Base-by-base conservation (phyloP, 805 yeast genomes). In the Kodamaea jinghongensis region DNA sequence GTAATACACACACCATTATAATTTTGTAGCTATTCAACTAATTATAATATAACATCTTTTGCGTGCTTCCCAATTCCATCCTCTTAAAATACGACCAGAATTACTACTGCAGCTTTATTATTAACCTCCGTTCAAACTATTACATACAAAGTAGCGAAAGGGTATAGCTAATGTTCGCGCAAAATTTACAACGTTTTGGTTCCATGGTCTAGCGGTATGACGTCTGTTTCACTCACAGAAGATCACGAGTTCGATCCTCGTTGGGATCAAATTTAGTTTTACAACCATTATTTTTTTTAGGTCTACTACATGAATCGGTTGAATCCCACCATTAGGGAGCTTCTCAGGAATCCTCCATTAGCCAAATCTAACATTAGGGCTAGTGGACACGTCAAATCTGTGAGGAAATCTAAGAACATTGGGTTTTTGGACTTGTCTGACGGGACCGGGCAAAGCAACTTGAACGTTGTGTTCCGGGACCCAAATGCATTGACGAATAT, bases 391-490 rank as follows among this genome's bases (percentile, higher is more conserved):
- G 75, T 93, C 15, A 78, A 78, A 39, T 74, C 89, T 0, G 76
- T 87, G 2, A 73, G 96, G 36, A 60, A 72, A 6, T 75, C 88
- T 55, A 89, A 89, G 55, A 83, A 81, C 39, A 71, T 86, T 3
- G 84, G 88, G 0, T 93, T 93, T 59, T 65, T 89, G 3, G 96
- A 88, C 52, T 48, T 93, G 8, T 63, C 75, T 2, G 98, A 93
- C 57, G 98, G 98, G 1, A 73, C 93, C 0, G 65, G 76, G 2
- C 63, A 72, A 23, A 46, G 64, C 20, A 70, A 75, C 11, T 55
- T 90, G 42, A 77, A 74, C 52, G 74, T 87, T 41, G 63, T 65
- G 20, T 43, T 67, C 58, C 38, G 46, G 42, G 56, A 63, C 9
- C 65, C 64, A 14, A 45, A 41, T n/a, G 26, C 28, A n/a, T 30